These are phyloP conservation scores for Ciborinia camelliae DNA, from an alignment of 2,329 filamentous ascomycete species.

Conservation along the genomic window DNA sequence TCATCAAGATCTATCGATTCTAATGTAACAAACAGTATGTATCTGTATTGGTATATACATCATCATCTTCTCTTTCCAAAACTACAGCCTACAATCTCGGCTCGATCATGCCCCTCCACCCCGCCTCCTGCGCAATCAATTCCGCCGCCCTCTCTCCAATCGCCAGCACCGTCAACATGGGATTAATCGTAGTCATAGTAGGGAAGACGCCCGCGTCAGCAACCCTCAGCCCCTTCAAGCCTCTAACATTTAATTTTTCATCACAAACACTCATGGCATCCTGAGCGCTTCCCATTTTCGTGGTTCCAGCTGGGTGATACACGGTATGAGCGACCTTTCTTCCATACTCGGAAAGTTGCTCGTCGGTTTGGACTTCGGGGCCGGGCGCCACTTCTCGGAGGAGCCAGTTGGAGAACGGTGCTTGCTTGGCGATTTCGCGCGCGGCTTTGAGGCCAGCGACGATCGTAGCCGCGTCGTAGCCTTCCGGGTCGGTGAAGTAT, in stretches of 20 bases:
- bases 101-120: conserved; percentile 48
- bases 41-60: neutral
- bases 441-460: conserved; percentile 41
- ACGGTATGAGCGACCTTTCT: conserved; percentile 81
- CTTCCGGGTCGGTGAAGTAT: conserved; percentile 54
- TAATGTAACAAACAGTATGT: neutral
- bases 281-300: conserved; percentile 76
- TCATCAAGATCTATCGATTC: neutral
- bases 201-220: conserved; percentile 88
- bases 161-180: conserved; percentile 83
- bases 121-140: conserved; percentile 71
- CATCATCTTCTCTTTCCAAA: neutral
- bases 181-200: conserved; percentile 81
- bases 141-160: conserved; percentile 83
- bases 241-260: conserved; percentile 65
- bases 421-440: conserved; percentile 37
- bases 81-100: conserved; percentile 31
- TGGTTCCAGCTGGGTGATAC: conserved; percentile 85
- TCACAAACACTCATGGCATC: conserved; percentile 80
- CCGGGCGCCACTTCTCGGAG: conserved; percentile 41
- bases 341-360: conserved; percentile 78
- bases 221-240: conserved; percentile 70
- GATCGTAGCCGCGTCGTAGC: conserved; percentile 50
- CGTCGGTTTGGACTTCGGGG: conserved; percentile 60
- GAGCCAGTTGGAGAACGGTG: conserved; percentile 43